phyloP scores from a whole-genome alignment of 805 yeast species.

The Candida oleophila region DNA sequence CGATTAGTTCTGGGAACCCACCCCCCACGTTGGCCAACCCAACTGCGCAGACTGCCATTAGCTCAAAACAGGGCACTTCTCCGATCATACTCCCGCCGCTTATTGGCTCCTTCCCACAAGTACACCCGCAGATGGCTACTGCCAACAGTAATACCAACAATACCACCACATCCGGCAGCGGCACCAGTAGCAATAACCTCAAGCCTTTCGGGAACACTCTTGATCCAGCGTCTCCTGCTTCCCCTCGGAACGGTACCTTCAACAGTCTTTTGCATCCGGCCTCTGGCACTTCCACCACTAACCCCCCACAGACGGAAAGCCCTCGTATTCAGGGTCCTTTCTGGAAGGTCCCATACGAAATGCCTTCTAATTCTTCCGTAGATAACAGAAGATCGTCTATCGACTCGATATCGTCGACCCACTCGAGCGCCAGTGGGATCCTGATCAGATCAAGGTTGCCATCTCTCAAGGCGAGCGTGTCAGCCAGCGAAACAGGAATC shows the following conservation, averaged over 20 bases:
- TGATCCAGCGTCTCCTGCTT: slow-evolving; percentile 1
- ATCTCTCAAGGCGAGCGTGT: slow-evolving; percentile 23
- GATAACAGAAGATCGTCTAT: slow-evolving; percentile 43
- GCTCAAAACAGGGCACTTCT: slow-evolving; percentile 10
- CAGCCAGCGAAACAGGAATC: slow-evolving; percentile 22
- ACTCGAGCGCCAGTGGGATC: slow-evolving; percentile 1
- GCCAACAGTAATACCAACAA: slow-evolving; percentile 3
- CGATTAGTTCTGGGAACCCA: slow-evolving; percentile 7
- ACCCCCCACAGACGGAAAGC: slow-evolving; percentile 11
- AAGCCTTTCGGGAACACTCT: not conserved
- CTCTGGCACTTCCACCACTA: not conserved
- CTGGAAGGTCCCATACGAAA: slow-evolving; percentile 64
- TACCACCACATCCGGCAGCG: slow-evolving; percentile 7
- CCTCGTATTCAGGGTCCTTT: slow-evolving; percentile 45
- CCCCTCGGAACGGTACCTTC: slow-evolving; percentile 1
- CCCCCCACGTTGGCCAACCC: slow-evolving; percentile 10
- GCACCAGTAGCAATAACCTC: slow-evolving; percentile 4
- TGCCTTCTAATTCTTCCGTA: slow-evolving; percentile 34
- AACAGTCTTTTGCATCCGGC: not conserved
- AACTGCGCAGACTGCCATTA: slow-evolving; percentile 10
- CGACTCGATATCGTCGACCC: slow-evolving; percentile 49
- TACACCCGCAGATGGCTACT: not conserved
- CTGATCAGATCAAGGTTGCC: slow-evolving; percentile 33
- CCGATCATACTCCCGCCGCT: slow-evolving; percentile 33
- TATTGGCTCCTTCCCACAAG: slow-evolving; percentile 12